phyloP scores from a whole-genome alignment of 805 yeast genomes.

The Wickerhamiella qilinensis region DNA sequence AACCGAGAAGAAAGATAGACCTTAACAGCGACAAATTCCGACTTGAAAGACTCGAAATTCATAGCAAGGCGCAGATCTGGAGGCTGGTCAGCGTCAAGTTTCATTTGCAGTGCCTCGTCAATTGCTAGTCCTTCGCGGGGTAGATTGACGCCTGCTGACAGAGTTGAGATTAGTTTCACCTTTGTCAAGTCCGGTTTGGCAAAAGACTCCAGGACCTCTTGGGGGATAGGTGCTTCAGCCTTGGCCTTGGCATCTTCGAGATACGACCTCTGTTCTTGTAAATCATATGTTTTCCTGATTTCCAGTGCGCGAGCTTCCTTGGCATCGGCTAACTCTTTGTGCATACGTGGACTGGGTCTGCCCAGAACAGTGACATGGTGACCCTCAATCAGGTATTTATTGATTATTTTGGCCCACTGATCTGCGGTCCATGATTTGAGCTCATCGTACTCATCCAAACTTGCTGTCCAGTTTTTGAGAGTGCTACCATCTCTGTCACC shows the following conservation, averaged over 20 bases:
- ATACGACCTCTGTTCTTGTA: conserved; percentile 22
- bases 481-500: conserved; percentile 49
- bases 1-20: conserved; percentile 40
- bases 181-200: conserved; percentile 58
- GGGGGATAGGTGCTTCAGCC: conserved; percentile 70
- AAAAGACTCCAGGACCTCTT: conserved; percentile 41
- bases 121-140: background rate
- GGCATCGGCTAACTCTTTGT: conserved; percentile 34
- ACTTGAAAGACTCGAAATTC: conserved; percentile 64
- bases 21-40: conserved; percentile 61
- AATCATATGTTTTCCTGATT: conserved; percentile 39
- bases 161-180: conserved; percentile 55
- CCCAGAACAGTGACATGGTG: conserved; percentile 53
- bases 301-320: conserved; percentile 33
- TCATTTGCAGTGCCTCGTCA: conserved; percentile 11
- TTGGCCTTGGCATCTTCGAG: conserved; percentile 45
- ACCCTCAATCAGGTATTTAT: conserved; percentile 39
- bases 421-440: conserved; percentile 44
- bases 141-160: conserved; percentile 48
- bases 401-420: conserved; percentile 49
- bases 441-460: conserved; percentile 42
- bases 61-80: conserved; percentile 47
- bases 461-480: conserved; percentile 37
- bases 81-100: conserved; percentile 8
- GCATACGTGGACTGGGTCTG: conserved; percentile 49